Evolutionary conservation across 1,284 basidiomycete genomes (phyloP).

Genomic region (Trichosporon sp.): DNA sequence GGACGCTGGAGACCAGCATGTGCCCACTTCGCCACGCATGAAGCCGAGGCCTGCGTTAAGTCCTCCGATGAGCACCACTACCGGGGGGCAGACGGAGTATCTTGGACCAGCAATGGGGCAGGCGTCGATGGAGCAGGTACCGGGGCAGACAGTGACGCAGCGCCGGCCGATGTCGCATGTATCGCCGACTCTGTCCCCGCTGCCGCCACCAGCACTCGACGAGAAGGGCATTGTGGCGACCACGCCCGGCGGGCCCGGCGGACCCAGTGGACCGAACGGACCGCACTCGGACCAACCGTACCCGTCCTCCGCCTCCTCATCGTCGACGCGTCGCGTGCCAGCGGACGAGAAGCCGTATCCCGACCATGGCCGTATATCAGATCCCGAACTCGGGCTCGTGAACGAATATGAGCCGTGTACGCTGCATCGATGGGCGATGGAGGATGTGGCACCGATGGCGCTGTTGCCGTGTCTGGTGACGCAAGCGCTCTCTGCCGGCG

Average conservation of each 20-base stretch:
- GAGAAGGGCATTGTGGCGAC: no score
- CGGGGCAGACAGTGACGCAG: not conserved
- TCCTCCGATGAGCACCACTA: no score
- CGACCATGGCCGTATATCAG: not conserved
- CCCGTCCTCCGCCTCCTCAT: not conserved
- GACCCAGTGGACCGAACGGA: no score
- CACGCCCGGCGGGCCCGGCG: not conserved
- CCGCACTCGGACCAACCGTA: not conserved
- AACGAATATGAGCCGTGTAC: not conserved
- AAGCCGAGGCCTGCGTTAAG: no score
- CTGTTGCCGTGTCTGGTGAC: conserved; percentile 46
- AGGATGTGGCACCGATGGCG: conserved; percentile 25
- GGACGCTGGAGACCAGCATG: not conserved
- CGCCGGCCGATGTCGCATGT: not conserved
- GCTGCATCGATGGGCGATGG: conserved; percentile 23
- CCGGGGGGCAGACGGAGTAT: no score
- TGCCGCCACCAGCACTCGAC: not conserved
- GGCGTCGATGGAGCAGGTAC: not conserved
- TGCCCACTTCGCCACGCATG: not conserved
- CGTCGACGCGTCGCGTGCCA: not conserved
- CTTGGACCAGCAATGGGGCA: not conserved
- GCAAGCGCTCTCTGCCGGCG: conserved; percentile 38
- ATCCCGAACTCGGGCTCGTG: not conserved
- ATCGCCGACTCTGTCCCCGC: not conserved
- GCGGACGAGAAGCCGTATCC: not conserved